Conservation (phyloP, 2,329 filamentous ascomycete genomes). For the Aspergillus sp. region DNA sequence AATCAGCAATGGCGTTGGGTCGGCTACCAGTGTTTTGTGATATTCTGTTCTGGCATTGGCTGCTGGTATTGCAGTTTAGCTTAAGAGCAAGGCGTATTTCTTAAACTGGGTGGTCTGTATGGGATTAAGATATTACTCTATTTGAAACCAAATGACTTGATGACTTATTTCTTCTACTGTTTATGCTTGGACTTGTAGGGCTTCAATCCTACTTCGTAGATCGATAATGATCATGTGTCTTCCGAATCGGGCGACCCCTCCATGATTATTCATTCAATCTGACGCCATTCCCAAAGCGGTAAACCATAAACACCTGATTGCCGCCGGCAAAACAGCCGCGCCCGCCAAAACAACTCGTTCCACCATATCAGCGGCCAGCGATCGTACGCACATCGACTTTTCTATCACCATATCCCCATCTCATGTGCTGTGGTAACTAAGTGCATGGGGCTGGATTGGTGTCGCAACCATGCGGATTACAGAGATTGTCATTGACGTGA, state of each 20-base stretch:
- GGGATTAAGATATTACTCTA: slow-evolving; percentile 17
- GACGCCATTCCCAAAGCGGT: slow-evolving; percentile 22
- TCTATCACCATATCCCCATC: slow-evolving; percentile 9
- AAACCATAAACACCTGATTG: slow-evolving; percentile 30
- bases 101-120: slow-evolving; percentile 17
- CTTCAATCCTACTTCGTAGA: background rate
- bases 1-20: slow-evolving; percentile 29
- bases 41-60: slow-evolving; percentile 16
- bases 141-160: slow-evolving; percentile 18
- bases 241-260: slow-evolving; percentile 6
- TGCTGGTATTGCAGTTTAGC: slow-evolving; percentile 16
- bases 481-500: slow-evolving; percentile 44
- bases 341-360: slow-evolving; percentile 15
- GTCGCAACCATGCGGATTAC: slow-evolving; percentile 41
- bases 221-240: background rate
- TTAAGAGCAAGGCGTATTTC: slow-evolving; percentile 18
- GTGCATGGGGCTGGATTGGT: slow-evolving; percentile 15
- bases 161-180: slow-evolving; percentile 12
- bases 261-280: slow-evolving; percentile 12
- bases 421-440: slow-evolving; percentile 23
- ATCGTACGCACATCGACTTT: slow-evolving; percentile 1
- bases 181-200: background rate
- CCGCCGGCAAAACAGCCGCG: slow-evolving; percentile 23
- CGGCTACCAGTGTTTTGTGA: slow-evolving; percentile 20
- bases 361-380: slow-evolving; percentile 6